A percentile compares a stretch with the other conserved stretches of the same genome.
Evolutionary conservation across 1,284 basidiomycete species (phyloP).

Genomic region (Earliella scabrosa): DNA sequence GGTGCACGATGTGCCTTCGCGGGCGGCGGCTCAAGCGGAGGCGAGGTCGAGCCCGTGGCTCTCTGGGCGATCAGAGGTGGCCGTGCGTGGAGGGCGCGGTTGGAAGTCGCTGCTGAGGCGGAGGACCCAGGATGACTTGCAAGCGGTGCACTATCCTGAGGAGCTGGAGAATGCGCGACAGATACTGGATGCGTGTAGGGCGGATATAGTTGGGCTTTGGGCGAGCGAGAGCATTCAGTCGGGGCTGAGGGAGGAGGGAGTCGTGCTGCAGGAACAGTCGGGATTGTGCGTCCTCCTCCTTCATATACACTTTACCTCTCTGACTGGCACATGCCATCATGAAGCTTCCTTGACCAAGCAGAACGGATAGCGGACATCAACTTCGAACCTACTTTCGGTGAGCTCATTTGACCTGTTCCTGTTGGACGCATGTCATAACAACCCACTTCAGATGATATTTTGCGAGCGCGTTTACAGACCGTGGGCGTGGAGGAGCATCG

Average conservation of each 20-base stretch:
- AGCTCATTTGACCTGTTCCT: neutral
- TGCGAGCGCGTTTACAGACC: slow-evolving; percentile 63
- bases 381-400: slow-evolving; percentile 57
- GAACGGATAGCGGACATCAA: slow-evolving; percentile 49
- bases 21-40: neutral
- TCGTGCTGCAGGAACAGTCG: slow-evolving; percentile 56
- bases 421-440: slow-evolving; percentile 9
- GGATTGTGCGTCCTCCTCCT: slow-evolving; percentile 54
- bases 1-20: slow-evolving; percentile 22
- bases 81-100: slow-evolving; percentile 48
- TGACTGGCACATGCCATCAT: neutral
- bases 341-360: slow-evolving; percentile 61
- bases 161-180: slow-evolving; percentile 46
- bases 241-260: slow-evolving; percentile 44
- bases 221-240: slow-evolving; percentile 45
- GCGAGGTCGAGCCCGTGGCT: slow-evolving; percentile 27
- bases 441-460: slow-evolving; percentile 52
- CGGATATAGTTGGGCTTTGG: slow-evolving; percentile 59
- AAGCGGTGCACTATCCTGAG: slow-evolving; percentile 21
- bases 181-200: slow-evolving; percentile 54
- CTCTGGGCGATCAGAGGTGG: slow-evolving; percentile 50
- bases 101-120: slow-evolving; percentile 46
- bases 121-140: slow-evolving; percentile 6
- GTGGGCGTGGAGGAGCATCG: slow-evolving; percentile 64
- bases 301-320: neutral